Evolutionary conservation across 805 yeast species (phyloP).

Genomic region (Candida corydali): DNA sequence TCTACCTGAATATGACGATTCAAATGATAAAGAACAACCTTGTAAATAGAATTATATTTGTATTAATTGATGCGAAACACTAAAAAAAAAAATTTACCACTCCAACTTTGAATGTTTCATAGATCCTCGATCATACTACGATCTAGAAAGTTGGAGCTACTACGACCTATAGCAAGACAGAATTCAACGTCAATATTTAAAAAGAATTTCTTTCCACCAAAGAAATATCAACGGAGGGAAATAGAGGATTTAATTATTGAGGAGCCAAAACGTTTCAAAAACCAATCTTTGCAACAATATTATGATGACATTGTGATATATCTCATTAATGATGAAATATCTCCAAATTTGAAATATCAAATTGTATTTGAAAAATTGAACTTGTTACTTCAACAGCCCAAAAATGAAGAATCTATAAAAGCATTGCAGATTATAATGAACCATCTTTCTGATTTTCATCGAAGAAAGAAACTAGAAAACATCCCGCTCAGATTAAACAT

Average conservation of each 20-base stretch:
- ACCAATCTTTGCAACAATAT: neutral
- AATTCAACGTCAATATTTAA: neutral
- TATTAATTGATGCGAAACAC: too few species aligned
- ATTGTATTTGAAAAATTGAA: conserved; percentile 1
- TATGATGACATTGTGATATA: conserved; percentile 4
- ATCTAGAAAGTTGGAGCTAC: neutral
- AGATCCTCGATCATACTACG: too few species aligned
- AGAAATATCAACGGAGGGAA: neutral
- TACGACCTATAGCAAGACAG: conserved; percentile 1
- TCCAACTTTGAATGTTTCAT: too few species aligned
- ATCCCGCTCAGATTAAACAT: conserved; percentile 1
- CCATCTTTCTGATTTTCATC: conserved; percentile 1
- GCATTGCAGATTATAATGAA: neutral
- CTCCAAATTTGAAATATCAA: neutral
- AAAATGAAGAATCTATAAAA: neutral
- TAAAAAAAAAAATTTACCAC: too few species aligned
- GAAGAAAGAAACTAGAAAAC: neutral
- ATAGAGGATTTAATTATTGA: neutral
- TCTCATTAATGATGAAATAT: neutral
- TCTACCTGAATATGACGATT: conserved; percentile 25
- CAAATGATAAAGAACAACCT: neutral
- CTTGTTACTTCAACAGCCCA: neutral
- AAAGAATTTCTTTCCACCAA: neutral
- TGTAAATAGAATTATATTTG: conserved; percentile 3
- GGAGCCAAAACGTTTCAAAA: conserved; percentile 3